Base-by-base conservation (phyloP, 345 rosid genomes). In the Ailanthus altissimus region DNA sequence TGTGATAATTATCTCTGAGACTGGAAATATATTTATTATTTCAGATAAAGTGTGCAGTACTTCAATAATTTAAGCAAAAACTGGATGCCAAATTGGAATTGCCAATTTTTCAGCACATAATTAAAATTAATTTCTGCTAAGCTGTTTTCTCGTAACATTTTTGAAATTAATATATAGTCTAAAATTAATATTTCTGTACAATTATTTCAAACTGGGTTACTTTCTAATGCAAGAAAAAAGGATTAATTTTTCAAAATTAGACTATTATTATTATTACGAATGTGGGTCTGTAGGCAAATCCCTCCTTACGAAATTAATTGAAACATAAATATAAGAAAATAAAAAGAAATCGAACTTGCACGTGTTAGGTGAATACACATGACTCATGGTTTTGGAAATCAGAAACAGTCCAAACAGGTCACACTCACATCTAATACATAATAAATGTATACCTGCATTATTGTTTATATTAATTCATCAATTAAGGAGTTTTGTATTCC, bases 321-420 rank as follows among this genome's bases (percentile, higher is more conserved):
- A 45, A 45, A 6, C 11, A 6, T 45, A 45, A 10, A 45, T 8
- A 3, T 32, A 32, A 3, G 38, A 32, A 32, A 20, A 54, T 1
- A 21, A 54, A 54, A 54, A 54, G 6, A 54, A 54, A 49, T 49
- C 12, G 14, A 53, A 54, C 10, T 45, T 15, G 60, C 84, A 67
- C 59, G 71, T 83, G 83, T 85, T 81, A 77, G 84, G 84, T 79
- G 46, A 56, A 73, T 25, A 38, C 10, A 4, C n/a, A 42, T 53
- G 56, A 46, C 58, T 60, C 10, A 1, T 21, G 36, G 64, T 72
- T 73, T 77, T 77, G 75, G 75, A 77, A 66, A 84, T 5, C 0
- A 6, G 28, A 50, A 54, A 16, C 76, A 51, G 25, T 63, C 60
- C 15, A 57, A 73, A 49, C 82, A 72, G 78, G 45, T 57, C 76